Percentiles rank a stretch among this genome's conserved stretches.
phyloP scores from a whole-genome alignment of 352 stramenopile genomes.

The Pythium periplocum region DNA sequence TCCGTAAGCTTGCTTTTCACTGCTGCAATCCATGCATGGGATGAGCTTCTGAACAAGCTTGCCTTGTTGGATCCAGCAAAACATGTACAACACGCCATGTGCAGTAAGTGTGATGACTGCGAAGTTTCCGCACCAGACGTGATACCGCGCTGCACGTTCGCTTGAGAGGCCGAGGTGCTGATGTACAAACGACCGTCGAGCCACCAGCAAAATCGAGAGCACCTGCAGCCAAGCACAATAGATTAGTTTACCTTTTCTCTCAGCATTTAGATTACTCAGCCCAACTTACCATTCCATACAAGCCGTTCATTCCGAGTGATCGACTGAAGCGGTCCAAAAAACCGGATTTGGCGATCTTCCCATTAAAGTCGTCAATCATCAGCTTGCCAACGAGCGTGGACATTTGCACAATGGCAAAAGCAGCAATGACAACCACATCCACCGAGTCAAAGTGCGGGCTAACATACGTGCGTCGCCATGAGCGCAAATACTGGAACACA shows the following conservation, averaged over 20 bases:
- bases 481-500: constrained; percentile 5
- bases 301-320: constrained; percentile 66
- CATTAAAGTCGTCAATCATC: constrained; percentile 52
- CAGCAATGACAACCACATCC: constrained; percentile 32
- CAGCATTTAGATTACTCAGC: too few species aligned
- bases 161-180: constrained; percentile 45
- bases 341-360: constrained; percentile 60
- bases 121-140: constrained; percentile 58
- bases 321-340: constrained; percentile 38
- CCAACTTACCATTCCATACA: constrained; percentile 17
- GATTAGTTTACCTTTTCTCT: too few species aligned
- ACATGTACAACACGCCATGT: constrained; percentile 49
- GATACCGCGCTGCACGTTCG: constrained; percentile 52
- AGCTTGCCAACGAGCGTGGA: constrained; percentile 63
- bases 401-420: constrained; percentile 52
- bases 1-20: constrained; percentile 40
- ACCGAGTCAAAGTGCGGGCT: constrained; percentile 31
- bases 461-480: constrained; percentile 6
- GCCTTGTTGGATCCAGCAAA: constrained; percentile 44
- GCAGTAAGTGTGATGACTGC: constrained; percentile 33
- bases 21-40: constrained; percentile 39
- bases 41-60: constrained; percentile 50
- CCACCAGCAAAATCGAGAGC: constrained; percentile 55
- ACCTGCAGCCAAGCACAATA: constrained; percentile 14
- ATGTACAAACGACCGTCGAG: constrained; percentile 62